Base-by-base conservation (phyloP, 2,329 filamentous ascomycete species). In the Pseudogymnoascus sp. region DNA sequence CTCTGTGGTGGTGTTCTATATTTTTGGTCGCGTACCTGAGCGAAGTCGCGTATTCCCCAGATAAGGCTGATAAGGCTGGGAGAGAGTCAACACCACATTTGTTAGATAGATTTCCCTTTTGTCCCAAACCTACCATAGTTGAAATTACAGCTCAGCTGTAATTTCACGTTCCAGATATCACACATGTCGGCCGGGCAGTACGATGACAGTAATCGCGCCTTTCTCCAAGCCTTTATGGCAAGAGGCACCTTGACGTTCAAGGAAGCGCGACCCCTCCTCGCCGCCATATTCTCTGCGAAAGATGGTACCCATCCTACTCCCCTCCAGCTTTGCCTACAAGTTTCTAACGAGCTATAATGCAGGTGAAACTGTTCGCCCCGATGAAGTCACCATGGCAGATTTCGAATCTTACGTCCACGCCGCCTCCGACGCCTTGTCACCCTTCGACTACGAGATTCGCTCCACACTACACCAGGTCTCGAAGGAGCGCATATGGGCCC, bases 371-470 rank as follows among this genome's bases (percentile, higher is more conserved):
- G 74, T 83, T 58, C 75, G 80, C 3, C 75, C 83, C 7, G 81
- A 84, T 60, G 83, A 92, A 65, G 80, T 97, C 38, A 88, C 86
- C 0, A 76, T 85, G 65, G 83, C 86, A 14, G 83, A 88, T 63
- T 83, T 97, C 67, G 77, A 82, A 21, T 80, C 83, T 8, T 91
- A 88, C 73, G 81, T 97, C 63, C 78, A 84, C 61, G 82, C 82
- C 21, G 85, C 91, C 31, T 91, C 93, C 69, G 80, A 83, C 45
- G 86, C 85, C 21, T 83, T 96, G 58, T 89, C 89, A 0, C 81
- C 85, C 7, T 91, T 96, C 71, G 93, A 97, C 77, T 87, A 92
- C 68, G 93, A 97, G 74, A 91, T 99, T 71, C 86, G 91, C 65
- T 89, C 82, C 71, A 84, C 84, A 3, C 76, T 84, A 37, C 85